A percentile compares a stretch with the other conserved stretches of the same genome.
Conservation (phyloP, 768 basidiomycete species). For the Lactarius pseudohatsudake region DNA sequence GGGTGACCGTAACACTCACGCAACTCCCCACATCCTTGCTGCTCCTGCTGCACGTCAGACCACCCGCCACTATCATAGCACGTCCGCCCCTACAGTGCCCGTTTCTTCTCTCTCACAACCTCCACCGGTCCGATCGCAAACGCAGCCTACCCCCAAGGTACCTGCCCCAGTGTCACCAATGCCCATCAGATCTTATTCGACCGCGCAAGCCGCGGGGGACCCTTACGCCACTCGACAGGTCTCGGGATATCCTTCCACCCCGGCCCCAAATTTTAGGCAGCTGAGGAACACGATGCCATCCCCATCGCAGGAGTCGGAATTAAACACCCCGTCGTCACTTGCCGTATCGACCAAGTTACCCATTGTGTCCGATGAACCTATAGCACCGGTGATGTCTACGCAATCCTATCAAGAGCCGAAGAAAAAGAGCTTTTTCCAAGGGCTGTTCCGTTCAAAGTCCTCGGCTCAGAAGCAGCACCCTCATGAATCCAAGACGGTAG, state of each 20-base stretch:
- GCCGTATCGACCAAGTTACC: constrained; percentile 26
- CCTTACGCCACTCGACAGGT: constrained; percentile 8
- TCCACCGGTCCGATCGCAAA: constrained; percentile 21
- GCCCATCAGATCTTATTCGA: constrained; percentile 24
- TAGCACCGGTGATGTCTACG: constrained; percentile 22
- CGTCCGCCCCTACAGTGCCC: constrained; percentile 19
- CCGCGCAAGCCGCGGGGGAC: constrained; percentile 19
- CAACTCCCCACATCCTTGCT: background rate
- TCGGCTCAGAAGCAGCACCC: constrained; percentile 24
- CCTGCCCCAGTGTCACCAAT: constrained; percentile 18
- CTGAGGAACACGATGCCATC: constrained; percentile 23
- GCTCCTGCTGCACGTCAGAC: constrained; percentile 20
- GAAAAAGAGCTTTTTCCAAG: constrained; percentile 29
- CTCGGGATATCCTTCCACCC: constrained; percentile 23
- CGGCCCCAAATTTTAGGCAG: constrained; percentile 12
- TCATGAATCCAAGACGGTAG: constrained; percentile 5
- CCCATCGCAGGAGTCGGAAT: constrained; percentile 27
- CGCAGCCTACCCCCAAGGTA: constrained; percentile 17
- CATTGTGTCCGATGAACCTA: constrained; percentile 22
- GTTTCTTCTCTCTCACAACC: constrained; percentile 17
- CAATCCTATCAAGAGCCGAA: constrained; percentile 30
- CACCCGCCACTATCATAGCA: constrained; percentile 26
- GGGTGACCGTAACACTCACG: constrained; percentile 11
- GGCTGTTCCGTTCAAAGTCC: constrained; percentile 29
- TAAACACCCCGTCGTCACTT: constrained; percentile 30